These are phyloP conservation scores for Macaranga tanarius DNA, from an alignment of 441 rosid species.

Conservation along the genomic window DNA sequence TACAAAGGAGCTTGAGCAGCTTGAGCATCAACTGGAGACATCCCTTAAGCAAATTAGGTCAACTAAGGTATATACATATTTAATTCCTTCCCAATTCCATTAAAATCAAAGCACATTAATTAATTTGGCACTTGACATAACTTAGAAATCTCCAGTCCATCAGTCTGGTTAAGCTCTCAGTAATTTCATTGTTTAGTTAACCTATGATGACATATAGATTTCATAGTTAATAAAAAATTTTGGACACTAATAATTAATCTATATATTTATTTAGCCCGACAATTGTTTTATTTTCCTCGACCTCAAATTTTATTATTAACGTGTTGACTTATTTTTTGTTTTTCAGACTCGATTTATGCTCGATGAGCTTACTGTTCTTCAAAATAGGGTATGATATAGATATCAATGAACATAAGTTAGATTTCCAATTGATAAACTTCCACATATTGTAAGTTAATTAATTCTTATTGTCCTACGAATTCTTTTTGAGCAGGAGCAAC, in stretches of 20 bases:
- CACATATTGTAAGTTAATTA: background rate
- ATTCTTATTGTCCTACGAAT: background rate
- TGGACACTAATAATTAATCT: too few relatives aligned
- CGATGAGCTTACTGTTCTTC: slow-evolving; percentile 49
- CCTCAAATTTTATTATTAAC: background rate
- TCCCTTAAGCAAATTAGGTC: slow-evolving; percentile 58
- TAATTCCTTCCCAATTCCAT: background rate
- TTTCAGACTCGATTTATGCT: slow-evolving; percentile 53
- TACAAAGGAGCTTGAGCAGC: slow-evolving; percentile 59
- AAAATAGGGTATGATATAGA: slow-evolving; percentile 42
- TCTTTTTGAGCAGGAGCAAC: slow-evolving; percentile 42
- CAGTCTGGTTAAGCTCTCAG: too few relatives aligned
- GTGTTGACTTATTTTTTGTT: background rate
- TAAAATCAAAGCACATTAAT: too few relatives aligned
- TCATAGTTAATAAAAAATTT: too few relatives aligned
- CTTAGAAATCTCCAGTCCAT: too few relatives aligned
- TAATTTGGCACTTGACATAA: too few relatives aligned
- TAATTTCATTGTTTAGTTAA: too few relatives aligned
- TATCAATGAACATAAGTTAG: background rate
- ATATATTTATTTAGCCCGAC: too few relatives aligned
- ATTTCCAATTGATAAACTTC: background rate
- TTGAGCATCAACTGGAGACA: slow-evolving; percentile 54
- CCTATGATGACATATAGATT: too few relatives aligned
- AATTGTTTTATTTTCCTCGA: too few relatives aligned
- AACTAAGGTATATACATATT: slow-evolving; percentile 37